A percentile compares a stretch with the other conserved stretches of the same genome.
Evolutionary conservation across 2,329 filamentous ascomycete genomes (phyloP).

Genomic region (Cordyceps tenuipes): DNA sequence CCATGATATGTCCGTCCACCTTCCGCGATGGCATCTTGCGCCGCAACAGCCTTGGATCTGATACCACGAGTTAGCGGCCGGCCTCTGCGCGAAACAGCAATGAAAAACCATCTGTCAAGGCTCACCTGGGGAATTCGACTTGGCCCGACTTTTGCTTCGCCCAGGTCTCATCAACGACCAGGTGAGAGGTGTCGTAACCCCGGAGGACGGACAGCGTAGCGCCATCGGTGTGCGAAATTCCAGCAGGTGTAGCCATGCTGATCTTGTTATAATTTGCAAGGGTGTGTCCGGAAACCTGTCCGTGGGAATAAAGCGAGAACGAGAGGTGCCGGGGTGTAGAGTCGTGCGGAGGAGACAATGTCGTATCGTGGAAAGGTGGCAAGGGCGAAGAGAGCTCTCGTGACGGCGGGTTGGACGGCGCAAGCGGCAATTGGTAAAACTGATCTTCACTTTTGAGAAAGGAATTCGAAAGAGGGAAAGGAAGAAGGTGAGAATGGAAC

Average conservation of each 20-base stretch:
- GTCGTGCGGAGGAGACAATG: neutral
- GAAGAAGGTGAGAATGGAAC: neutral
- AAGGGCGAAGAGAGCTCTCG: neutral
- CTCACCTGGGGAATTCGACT: slow-evolving; percentile 2
- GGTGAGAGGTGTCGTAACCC: slow-evolving; percentile 9
- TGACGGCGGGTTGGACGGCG: too few relatives aligned
- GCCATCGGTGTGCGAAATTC: neutral
- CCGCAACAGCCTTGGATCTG: neutral
- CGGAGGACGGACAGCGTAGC: slow-evolving; percentile 7
- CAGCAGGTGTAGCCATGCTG: neutral
- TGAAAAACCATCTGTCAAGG: neutral
- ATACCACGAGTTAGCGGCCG: neutral
- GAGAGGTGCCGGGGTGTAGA: neutral
- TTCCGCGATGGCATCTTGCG: neutral
- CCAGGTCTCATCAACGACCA: slow-evolving; percentile 7
- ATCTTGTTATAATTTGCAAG: neutral
- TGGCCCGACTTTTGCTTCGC: slow-evolving; percentile 1
- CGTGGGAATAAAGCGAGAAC: neutral
- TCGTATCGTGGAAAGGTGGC: neutral
- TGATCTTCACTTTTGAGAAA: neutral
- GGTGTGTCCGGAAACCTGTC: neutral
- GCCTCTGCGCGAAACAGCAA: neutral
- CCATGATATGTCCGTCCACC: slow-evolving; percentile 9
- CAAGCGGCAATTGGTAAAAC: too few relatives aligned
- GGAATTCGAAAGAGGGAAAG: neutral